A percentile compares a stretch with the other conserved stretches of the same genome.
These are phyloP conservation scores for Calocybe gangraenosa DNA, from an alignment of 768 basidiomycete species.

Conservation along the genomic window DNA sequence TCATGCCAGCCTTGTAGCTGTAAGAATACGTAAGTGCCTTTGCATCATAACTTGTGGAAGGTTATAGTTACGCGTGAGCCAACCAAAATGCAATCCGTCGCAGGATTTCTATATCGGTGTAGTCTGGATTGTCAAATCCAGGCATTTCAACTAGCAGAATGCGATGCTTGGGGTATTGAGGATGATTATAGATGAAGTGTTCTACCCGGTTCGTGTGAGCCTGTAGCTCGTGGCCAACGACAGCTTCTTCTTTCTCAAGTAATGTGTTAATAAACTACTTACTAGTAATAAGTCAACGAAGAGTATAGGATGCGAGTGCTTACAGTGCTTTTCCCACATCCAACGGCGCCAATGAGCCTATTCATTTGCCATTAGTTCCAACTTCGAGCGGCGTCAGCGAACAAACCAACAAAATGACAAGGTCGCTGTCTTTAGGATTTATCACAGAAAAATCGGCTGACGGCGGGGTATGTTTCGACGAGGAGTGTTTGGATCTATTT, in stretches of 20 bases:
- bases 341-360: constrained; percentile 24
- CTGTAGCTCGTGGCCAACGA: constrained; percentile 1
- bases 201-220: neutral
- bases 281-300: too few relatives aligned
- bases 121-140: constrained; percentile 6
- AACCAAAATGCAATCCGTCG: constrained; percentile 11
- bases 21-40: constrained; percentile 3
- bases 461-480: too few relatives aligned
- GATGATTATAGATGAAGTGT: neutral
- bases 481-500: too few relatives aligned
- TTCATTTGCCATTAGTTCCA: too few relatives aligned
- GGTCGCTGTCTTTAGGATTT: too few relatives aligned
- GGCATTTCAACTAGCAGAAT: constrained; percentile 14
- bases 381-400: too few relatives aligned
- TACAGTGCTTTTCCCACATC: constrained; percentile 28
- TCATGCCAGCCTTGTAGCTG: constrained; percentile 17
- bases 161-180: constrained; percentile 3
- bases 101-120: constrained; percentile 11
- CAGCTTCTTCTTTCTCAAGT: neutral
- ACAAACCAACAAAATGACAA: too few relatives aligned
- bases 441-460: too few relatives aligned
- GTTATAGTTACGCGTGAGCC: constrained; percentile 9
- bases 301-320: too few relatives aligned
- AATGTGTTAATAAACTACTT: constrained; percentile 5
- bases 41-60: neutral